Percentiles rank a stretch among this genome's conserved stretches.
Conservation (phyloP, 345 rosid species). For the Abelmoschus esculentus region DNA sequence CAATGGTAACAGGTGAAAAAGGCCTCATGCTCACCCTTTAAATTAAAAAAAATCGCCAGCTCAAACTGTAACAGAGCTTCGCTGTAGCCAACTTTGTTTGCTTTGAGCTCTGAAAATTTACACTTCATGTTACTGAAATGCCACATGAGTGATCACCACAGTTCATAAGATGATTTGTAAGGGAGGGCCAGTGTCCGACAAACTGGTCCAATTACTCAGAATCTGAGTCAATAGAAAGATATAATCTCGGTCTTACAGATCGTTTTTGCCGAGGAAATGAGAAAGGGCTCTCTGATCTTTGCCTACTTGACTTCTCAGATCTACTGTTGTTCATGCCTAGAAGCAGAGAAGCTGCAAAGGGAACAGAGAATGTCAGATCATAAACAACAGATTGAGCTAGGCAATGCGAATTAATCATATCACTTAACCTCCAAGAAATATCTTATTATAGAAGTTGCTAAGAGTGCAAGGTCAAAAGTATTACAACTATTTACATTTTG, state of each 20-base stretch:
- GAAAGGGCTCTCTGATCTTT: constrained; percentile 66
- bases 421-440: background rate
- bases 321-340: constrained; percentile 66
- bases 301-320: constrained; percentile 58
- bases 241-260: constrained; percentile 66
- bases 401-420: background rate
- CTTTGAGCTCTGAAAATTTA: background rate
- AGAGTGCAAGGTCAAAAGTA: background rate
- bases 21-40: constrained; percentile 16
- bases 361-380: constrained; percentile 13
- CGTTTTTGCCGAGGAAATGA: constrained; percentile 84
- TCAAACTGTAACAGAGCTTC: background rate
- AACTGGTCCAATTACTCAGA: constrained; percentile 39
- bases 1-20: background rate
- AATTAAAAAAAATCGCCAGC: background rate
- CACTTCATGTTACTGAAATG: constrained; percentile 3
- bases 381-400: background rate
- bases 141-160: constrained; percentile 21
- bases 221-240: constrained; percentile 74
- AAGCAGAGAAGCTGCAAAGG: constrained; percentile 68
- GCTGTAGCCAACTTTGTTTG: background rate
- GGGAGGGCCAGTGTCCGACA: background rate
- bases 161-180: constrained; percentile 13
- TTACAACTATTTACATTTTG: background rate
- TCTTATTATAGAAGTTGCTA: background rate